Evolutionary conservation across 352 stramenopile genomes (phyloP).

Genomic region (Blastocystis sp.): DNA sequence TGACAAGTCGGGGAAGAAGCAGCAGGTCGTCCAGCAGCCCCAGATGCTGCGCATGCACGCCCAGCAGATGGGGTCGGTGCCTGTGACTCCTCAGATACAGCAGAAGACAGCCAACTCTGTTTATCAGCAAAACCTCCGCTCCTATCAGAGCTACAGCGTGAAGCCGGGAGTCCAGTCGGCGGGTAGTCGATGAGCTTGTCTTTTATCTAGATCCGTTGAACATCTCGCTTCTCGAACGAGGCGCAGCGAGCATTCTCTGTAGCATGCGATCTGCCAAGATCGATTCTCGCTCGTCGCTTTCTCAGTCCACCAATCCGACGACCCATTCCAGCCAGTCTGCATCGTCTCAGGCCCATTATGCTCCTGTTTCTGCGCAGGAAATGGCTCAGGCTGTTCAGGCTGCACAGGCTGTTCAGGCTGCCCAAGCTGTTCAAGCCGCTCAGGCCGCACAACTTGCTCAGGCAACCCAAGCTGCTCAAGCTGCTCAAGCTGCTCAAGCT

Average conservation of each 20-base stretch:
- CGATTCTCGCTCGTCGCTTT: neutral
- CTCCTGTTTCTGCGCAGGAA: neutral
- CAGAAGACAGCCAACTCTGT: neutral
- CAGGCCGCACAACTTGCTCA: neutral
- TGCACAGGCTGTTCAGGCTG: neutral
- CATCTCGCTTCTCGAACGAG: neutral
- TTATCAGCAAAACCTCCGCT: neutral
- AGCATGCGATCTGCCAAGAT: neutral
- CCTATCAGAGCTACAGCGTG: neutral
- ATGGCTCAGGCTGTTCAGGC: neutral
- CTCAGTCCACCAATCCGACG: neutral
- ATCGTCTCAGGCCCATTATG: neutral
- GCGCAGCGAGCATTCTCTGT: conserved; percentile 2
- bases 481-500: neutral
- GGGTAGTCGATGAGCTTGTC: neutral
- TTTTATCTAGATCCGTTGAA: neutral
- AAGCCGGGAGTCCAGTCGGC: neutral
- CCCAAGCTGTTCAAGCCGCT: neutral
- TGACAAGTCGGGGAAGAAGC: conserved; percentile 15
- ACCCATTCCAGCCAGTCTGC: neutral
- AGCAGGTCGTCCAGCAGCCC: neutral
- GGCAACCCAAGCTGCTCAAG: neutral
- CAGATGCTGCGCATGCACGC: neutral
- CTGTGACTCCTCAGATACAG: neutral
- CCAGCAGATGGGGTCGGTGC: neutral